Base-by-base conservation (phyloP, 2,329 filamentous ascomycete species). In the Nothophoma quercina region DNA sequence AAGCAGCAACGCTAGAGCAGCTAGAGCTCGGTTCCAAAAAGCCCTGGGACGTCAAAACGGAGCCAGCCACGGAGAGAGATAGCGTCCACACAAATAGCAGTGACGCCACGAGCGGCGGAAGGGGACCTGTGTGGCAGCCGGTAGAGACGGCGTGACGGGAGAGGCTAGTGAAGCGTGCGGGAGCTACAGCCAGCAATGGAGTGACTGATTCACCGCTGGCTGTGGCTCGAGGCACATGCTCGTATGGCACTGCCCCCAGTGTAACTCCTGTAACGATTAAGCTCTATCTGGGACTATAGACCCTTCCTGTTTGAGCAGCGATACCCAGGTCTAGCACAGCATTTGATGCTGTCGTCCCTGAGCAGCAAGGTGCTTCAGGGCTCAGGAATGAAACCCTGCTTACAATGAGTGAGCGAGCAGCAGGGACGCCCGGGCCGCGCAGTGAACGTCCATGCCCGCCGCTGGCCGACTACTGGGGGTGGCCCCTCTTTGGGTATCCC, bases 231-330 rank as follows among this genome's bases (percentile, higher is more conserved):
- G 64, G 67, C 63, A 65, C 63, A 58, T 62, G 65, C 66, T 72
- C 69, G 70, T 72, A 70, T 73, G 69, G 70, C 69, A 74, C 73
- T 68, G 71, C 69, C 70, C n/a, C 68, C 68, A 56, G 68, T 70
- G 68, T 69, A 69, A 72, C 71, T 72, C 64, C 64, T 39, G 38
- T 33, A 32, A 44, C 64, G 61, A 68, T 63, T 58, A 63, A 67
- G 63, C 63, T 67, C 60, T 63, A 58, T 62, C 63, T 67, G 59
- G 64, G 60, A 58, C 64, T 41, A 63, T 43, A 33, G 32, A 29
- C 60, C 53, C 59, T 56, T 61, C 62, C 52, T 51, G 51, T 62
- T 60, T 53, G 54, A 60, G 55, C 44, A 54, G 46, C 51, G 51
- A 34, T 47, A 41, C 48, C 47, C 53, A 26, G 6, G 49, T 41